Evolutionary conservation across 75 land plant genomes (phyloP), one percentile per base, ranked within the genome.

Genomic region (Pinus tabuliformis): DNA sequence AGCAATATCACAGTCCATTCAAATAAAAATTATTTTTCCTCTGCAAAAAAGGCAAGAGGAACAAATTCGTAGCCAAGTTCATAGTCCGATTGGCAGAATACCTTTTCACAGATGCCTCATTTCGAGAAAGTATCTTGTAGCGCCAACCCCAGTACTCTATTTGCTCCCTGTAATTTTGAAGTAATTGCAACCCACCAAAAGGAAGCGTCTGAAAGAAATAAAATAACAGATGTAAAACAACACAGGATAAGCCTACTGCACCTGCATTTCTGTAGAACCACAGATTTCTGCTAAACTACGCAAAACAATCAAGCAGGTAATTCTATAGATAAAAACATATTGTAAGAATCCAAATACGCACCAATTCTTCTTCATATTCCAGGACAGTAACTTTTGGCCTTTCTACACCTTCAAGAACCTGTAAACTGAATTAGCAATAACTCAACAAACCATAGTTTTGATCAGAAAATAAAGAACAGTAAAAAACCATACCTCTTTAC

Each of bases 81-180:
- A 36, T n/a, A 3, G 21, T 68, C 42, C 20, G 12, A 68, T 68
- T n/a, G 42, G 71, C 0, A 20, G 39, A 68, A 42, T 42, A 68
- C 71, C 71, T 68, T 33, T 9, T 18, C 13, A 56, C 20, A 52
- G 58, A 26, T 13, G 54, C 45, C 18, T 59, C 54, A 33, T 64
- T 63, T 21, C 24, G 57, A 72, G 58, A 72, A 56, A 72, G 24
- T 60, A 78, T 79, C 42, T 86, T 87, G 83, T 85, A 89, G 70
- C 87, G 86, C 99, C 99, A 97, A 75, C 99, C 99, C 99, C 99
- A 97, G 33, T 78, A 62, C 70, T 86, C 83, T 73, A 95, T 87
- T 57, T 88, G 89, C 49, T 90, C 83, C 56, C 87, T 79, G 83
- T 95, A 97, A 57, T 86, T 87, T 26, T 91, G 88, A 77, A 95